phyloP scores from a whole-genome alignment of 108 stramenopile species.

The Aureococcus anophagefferens region DNA sequence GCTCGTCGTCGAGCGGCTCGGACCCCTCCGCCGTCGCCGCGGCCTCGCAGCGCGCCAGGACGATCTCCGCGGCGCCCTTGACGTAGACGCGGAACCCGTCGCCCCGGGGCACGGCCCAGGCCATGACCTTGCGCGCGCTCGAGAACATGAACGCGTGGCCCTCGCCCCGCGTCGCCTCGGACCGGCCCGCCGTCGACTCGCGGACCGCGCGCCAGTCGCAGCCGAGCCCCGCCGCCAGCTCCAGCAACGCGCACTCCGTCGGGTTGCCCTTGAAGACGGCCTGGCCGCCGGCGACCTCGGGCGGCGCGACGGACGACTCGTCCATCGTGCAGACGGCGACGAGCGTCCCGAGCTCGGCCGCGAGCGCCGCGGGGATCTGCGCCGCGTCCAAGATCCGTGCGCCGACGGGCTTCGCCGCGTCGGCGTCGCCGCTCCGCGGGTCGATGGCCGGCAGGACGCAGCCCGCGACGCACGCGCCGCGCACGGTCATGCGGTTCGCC shows the following conservation, averaged over 20 bases:
- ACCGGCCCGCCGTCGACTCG: constrained; percentile 54
- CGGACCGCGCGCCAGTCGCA: constrained; percentile 54
- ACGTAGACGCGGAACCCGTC: constrained; percentile 64
- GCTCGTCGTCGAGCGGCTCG: constrained; percentile 29
- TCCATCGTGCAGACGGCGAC: constrained; percentile 71
- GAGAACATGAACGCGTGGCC: constrained; percentile 71
- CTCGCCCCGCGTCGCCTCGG: constrained; percentile 48
- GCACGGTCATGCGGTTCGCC: constrained; percentile 87
- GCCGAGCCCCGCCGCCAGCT: constrained; percentile 52
- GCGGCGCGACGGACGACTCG: constrained; percentile 38
- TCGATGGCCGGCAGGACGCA: constrained; percentile 46
- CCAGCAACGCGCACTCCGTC: constrained; percentile 83
- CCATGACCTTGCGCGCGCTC: constrained; percentile 81
- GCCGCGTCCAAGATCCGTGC: constrained; percentile 5
- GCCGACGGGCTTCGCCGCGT: constrained; percentile 34
- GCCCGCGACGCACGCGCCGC: constrained; percentile 43
- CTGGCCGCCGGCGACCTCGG: constrained; percentile 31
- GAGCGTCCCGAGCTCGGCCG: constrained; percentile 40
- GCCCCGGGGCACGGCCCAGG: constrained; percentile 61
- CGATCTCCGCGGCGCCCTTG: constrained; percentile 74
- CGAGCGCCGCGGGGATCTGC: constrained; percentile 8
- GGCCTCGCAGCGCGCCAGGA: constrained; percentile 47
- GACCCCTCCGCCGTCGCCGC: constrained; percentile 19
- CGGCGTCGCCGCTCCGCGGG: constrained; percentile 41
- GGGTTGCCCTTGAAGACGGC: constrained; percentile 66